Conservation (phyloP, 2,329 filamentous ascomycete species). For the Cryoendolithus antarcticus region DNA sequence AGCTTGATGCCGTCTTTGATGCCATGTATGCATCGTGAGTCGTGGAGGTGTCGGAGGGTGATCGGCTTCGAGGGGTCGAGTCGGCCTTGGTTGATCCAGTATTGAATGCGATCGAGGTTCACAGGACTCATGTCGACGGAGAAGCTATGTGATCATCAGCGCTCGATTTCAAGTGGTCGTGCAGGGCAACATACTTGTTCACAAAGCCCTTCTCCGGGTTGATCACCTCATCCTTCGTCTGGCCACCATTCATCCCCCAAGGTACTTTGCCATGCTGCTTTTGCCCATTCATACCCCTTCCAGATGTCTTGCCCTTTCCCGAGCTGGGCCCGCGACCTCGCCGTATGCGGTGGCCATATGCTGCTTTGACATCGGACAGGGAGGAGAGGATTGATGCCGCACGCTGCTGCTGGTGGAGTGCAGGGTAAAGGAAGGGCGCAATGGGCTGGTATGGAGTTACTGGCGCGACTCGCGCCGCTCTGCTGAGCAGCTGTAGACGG, state of each 20-base stretch:
- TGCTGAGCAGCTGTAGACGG: conserved; percentile 31
- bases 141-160: conserved; percentile 43
- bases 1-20: conserved; percentile 91
- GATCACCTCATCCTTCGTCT: conserved; percentile 73
- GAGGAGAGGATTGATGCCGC: conserved; percentile 70
- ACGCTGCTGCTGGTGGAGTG: conserved; percentile 42
- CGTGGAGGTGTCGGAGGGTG: conserved; percentile 74
- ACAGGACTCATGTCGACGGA: conserved; percentile 67
- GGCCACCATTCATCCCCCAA: conserved; percentile 85
- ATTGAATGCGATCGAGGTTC: conserved; percentile 79
- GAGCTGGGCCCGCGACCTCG: conserved; percentile 84
- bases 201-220: conserved; percentile 68
- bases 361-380: conserved; percentile 67
- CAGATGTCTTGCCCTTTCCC: conserved; percentile 92
- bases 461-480: conserved; percentile 13
- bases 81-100: conserved; percentile 86
- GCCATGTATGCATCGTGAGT: conserved; percentile 66
- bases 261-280: conserved; percentile 87
- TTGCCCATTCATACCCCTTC: conserved; percentile 90
- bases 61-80: conserved; percentile 75
- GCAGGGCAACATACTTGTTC: conserved; percentile 39
- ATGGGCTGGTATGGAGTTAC: conserved; percentile 18
- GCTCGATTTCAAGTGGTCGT: neutral
- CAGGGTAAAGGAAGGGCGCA: conserved; percentile 25
- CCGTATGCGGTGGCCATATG: conserved; percentile 78